Conservation (phyloP, 2,329 filamentous ascomycete species). For the Ceratocystis colombiana region DNA sequence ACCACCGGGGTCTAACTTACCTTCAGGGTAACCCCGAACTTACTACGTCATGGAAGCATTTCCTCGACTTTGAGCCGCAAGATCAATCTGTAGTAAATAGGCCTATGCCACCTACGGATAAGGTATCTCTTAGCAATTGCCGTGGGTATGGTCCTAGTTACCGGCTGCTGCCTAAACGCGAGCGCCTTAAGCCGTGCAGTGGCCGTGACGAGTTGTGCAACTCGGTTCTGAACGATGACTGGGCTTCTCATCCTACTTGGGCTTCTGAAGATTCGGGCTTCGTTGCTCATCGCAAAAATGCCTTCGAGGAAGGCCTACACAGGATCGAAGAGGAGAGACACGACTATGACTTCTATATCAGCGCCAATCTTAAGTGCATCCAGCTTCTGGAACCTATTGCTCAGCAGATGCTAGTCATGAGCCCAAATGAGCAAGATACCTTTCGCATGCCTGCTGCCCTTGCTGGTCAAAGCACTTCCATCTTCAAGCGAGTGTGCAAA, state of each 20-base stretch:
- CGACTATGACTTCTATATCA: constrained; percentile 97
- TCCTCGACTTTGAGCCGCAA: constrained; percentile 66
- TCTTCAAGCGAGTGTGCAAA: constrained; percentile 94
- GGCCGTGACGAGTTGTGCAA: constrained; percentile 92
- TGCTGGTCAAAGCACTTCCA: constrained; percentile 87
- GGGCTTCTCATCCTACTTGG: constrained; percentile 98
- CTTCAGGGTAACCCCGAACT: constrained; percentile 82
- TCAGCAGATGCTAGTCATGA: constrained; percentile 76
- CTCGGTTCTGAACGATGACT: constrained; percentile 89
- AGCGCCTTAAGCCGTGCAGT: constrained; percentile 83
- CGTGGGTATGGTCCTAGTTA: constrained; percentile 94
- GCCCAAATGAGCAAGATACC: constrained; percentile 55
- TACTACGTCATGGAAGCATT: constrained; percentile 77
- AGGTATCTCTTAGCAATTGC: constrained; percentile 91
- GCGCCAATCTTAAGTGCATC: constrained; percentile 87
- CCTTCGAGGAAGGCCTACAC: constrained; percentile 86
- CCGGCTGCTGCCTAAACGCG: constrained; percentile 77
- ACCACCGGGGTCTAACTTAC: constrained; percentile 73
- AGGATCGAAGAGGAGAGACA: constrained; percentile 96
- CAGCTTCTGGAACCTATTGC: constrained; percentile 91
- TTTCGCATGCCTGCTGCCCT: constrained; percentile 77
- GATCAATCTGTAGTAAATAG: constrained; percentile 72
- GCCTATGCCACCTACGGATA: constrained; percentile 62
- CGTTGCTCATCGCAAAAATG: constrained; percentile 93
- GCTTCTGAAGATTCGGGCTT: constrained; percentile 96